These are phyloP conservation scores for Xylaria cubensis DNA, from an alignment of 495 filamentous ascomycete species.

Conservation along the genomic window DNA sequence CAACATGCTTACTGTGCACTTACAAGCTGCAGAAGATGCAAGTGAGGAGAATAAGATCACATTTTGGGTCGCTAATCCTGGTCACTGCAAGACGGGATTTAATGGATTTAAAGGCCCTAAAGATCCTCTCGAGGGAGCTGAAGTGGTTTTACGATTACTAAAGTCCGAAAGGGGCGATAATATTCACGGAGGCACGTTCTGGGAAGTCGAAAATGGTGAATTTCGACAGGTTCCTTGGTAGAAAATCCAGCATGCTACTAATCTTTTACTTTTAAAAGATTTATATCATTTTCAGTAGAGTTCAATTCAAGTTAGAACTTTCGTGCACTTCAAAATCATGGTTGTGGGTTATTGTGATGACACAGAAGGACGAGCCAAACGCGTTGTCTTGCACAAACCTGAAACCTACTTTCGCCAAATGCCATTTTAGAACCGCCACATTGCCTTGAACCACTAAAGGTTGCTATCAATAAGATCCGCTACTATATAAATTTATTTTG, in stretches of 20 bases:
- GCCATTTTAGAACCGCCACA: neutral
- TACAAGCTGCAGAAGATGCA: constrained; percentile 44
- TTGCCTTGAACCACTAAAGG: neutral
- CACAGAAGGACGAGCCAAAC: no score
- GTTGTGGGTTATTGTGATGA: neutral
- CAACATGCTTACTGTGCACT: constrained; percentile 46
- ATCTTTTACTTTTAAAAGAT: no score
- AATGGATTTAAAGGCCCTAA: constrained; percentile 44
- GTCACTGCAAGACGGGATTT: constrained; percentile 50
- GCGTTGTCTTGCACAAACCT: neutral
- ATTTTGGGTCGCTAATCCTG: constrained; percentile 44
- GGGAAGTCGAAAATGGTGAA: constrained; percentile 46
- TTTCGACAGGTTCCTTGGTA: constrained; percentile 49
- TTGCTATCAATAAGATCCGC: neutral
- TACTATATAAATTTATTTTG: neutral
- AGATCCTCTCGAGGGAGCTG: constrained; percentile 45
- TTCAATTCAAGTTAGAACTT: neutral
- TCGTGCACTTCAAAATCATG: neutral
- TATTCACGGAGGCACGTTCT: constrained; percentile 37
- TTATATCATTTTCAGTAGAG: no score
- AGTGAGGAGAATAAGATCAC: constrained; percentile 35
- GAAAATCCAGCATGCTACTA: neutral
- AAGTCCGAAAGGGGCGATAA: constrained; percentile 36
- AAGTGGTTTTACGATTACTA: constrained; percentile 44
- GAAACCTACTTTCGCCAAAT: neutral